These are phyloP conservation scores for Fistulinella prunicolor DNA, from an alignment of 768 basidiomycete genomes.

Conservation along the genomic window DNA sequence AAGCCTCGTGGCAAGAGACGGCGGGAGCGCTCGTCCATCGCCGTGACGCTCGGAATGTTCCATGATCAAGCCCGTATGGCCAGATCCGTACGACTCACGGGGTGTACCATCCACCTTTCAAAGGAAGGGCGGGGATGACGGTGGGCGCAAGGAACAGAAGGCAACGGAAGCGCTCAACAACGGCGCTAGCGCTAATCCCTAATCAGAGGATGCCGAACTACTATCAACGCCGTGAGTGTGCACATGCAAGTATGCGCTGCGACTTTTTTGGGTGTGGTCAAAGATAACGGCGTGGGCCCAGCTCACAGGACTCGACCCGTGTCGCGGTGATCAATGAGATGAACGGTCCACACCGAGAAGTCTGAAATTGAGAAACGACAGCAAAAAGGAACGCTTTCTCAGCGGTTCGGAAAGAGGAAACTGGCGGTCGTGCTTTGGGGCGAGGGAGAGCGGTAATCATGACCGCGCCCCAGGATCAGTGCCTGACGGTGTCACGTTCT, in stretches of 20 bases:
- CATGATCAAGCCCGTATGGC: not conserved
- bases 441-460: conserved; percentile 23
- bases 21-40: too few species aligned
- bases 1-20: not conserved
- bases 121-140: too few species aligned
- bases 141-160: too few species aligned
- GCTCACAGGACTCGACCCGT: conserved; percentile 17
- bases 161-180: too few species aligned
- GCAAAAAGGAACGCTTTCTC: conserved; percentile 7
- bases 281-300: conserved; percentile 13
- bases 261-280: not conserved
- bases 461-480: conserved; percentile 23
- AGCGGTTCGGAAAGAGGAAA: conserved; percentile 18
- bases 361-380: conserved; percentile 24
- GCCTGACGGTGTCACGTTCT: conserved; percentile 28
- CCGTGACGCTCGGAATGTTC: not conserved
- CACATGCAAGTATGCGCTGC: not conserved
- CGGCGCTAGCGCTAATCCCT: too few species aligned
- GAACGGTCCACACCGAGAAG: conserved; percentile 20
- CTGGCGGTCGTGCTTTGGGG: conserved; percentile 21
- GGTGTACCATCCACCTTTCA: too few species aligned
- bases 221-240: not conserved
- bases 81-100: too few species aligned
- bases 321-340: conserved; percentile 23
- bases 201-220: not conserved